Evolutionary conservation across 2,329 filamentous ascomycete species (phyloP).

Genomic region (Epichloe glyceriae): DNA sequence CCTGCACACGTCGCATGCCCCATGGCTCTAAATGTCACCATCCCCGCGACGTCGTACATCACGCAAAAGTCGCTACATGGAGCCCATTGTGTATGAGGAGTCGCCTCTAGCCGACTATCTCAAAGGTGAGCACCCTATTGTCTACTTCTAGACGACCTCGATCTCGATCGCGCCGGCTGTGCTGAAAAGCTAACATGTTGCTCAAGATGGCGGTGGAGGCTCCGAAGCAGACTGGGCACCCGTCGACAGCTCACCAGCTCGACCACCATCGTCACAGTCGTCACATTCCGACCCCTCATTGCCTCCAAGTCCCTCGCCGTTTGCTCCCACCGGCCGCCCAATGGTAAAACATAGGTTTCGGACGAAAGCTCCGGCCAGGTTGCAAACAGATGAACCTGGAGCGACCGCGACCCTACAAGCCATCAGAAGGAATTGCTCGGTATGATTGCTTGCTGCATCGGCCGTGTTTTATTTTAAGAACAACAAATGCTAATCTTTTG

Average conservation of each 20-base stretch:
- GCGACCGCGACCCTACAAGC: slow-evolving; percentile 27
- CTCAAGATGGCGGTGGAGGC: slow-evolving; percentile 35
- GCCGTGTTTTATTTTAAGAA: neutral
- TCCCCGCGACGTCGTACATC: slow-evolving; percentile 13
- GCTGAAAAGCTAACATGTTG: slow-evolving; percentile 7
- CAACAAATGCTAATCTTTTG: neutral
- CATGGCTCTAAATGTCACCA: slow-evolving; percentile 18
- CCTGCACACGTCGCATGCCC: slow-evolving; percentile 6
- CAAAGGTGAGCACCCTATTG: slow-evolving; percentile 48
- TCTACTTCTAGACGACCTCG: neutral
- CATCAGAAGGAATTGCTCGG: slow-evolving; percentile 37
- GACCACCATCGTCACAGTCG: slow-evolving; percentile 15
- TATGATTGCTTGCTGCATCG: slow-evolving; percentile 18
- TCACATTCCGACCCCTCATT: slow-evolving; percentile 24
- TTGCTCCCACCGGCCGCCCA: slow-evolving; percentile 44
- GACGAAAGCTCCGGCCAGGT: slow-evolving; percentile 29
- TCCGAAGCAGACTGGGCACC: slow-evolving; percentile 34
- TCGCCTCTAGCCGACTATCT: slow-evolving; percentile 82
- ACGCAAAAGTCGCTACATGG: slow-evolving; percentile 38
- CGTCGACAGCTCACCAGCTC: slow-evolving; percentile 23
- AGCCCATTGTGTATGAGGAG: slow-evolving; percentile 75
- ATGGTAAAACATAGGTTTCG: slow-evolving; percentile 41
- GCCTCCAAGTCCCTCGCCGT: slow-evolving; percentile 35
- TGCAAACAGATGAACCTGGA: slow-evolving; percentile 26
- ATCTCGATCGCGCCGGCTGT: neutral